Evolutionary conservation across 495 filamentous ascomycete genomes (phyloP), one percentile per base, ranked within the genome.

Genomic region (Glarea lozoyensis): DNA sequence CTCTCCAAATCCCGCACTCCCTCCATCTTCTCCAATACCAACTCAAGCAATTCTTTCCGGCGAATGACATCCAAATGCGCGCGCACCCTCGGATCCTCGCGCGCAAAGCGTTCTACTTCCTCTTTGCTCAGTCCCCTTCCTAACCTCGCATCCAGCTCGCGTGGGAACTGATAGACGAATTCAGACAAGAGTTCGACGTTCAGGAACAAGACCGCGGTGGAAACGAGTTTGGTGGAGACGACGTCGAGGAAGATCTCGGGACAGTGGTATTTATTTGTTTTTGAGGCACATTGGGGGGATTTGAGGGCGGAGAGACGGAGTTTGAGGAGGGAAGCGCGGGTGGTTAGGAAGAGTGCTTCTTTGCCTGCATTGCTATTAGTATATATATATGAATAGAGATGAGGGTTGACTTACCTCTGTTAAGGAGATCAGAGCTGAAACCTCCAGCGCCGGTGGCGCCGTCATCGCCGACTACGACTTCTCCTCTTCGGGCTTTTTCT

Each of bases 161-260:
- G 75, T 0, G 92, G 92, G 67, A 99, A 99, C 57, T 90, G 82
- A 59, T 93, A 89, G 66, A 95, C 95, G 55, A 97, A 99, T 57
- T 97, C 94, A 3, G 85, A 87, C 30, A 99, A 73, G 19, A 99
- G 74, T 66, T 99, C 92, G 25, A 96, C 93, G 52, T 99, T 95
- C 9, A 99, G 76, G 72, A 99, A 99, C 0, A 99, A 76, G 9
- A 97, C 93, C 10, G 92, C 90, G 0, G 90, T 97, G 2, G 85
- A 79, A 12, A 88, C 88, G 42, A 99, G 80, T 64, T 97, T 95
- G 55, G 93, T 85, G 21, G 92, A 88, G 10, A 96, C 92, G 9
- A 93, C 86, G 58, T 99, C 92, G 20, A 99, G 78, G 70, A 99
- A 97, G 44, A 97, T 73, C 61, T 99, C 92, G 0, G 92, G 92